Percentiles rank a stretch among this genome's conserved stretches.
Conservation (phyloP, 176 grass and related monocot species). For the Musa acuminata region DNA sequence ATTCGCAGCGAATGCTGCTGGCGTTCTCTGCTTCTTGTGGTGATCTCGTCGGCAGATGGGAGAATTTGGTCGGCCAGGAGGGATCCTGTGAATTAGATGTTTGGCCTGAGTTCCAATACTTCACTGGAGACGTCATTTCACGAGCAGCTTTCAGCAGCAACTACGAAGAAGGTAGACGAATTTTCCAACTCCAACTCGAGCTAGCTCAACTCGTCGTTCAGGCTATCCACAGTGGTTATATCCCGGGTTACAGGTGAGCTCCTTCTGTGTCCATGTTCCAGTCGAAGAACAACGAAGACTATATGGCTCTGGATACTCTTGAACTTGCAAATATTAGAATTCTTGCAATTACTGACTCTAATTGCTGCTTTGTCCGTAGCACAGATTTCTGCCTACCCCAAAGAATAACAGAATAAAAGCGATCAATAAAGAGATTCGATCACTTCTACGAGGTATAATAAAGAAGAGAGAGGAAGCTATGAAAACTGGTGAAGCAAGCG, state of each 20-base stretch:
- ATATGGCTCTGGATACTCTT: no score
- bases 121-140: slow-evolving; percentile 3
- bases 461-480: slow-evolving; percentile 20
- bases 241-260: no score
- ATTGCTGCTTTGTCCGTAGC: no score
- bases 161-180: no score
- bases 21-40: slow-evolving; percentile 3
- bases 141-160: neutral
- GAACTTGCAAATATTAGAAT: no score
- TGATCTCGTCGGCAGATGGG: slow-evolving; percentile 13
- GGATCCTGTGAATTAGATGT: neutral
- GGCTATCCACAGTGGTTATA: no score
- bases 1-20: neutral
- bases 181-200: neutral
- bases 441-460: slow-evolving; percentile 22
- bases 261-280: no score
- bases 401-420: no score
- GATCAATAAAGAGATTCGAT: slow-evolving; percentile 13
- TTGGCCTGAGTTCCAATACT: neutral
- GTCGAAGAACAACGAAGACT: no score
- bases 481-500: neutral
- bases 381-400: no score
- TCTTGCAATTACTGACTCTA: no score
- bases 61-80: neutral
- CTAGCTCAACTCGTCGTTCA: no score